A percentile compares a stretch with the other conserved stretches of the same genome.
Conservation (phyloP, 768 basidiomycete species). For the Boletus edulis region DNA sequence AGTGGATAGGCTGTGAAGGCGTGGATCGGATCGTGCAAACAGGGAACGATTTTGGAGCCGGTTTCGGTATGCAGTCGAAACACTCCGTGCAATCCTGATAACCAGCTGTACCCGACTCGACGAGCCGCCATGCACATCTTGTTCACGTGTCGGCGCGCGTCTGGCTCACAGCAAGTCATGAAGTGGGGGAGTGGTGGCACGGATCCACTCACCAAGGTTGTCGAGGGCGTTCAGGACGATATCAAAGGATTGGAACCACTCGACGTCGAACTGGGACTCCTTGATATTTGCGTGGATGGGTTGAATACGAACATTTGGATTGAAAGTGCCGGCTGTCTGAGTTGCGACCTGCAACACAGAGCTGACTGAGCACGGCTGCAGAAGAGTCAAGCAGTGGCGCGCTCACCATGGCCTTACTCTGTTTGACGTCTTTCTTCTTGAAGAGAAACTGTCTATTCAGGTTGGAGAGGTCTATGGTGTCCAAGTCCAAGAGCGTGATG, state of each 20-base stretch:
- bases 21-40: conserved; percentile 98
- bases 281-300: conserved; percentile 97
- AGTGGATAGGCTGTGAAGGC: too few species aligned
- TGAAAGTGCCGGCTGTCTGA: conserved; percentile 78
- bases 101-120: conserved; percentile 96
- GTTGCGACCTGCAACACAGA: conserved; percentile 62
- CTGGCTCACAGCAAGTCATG: conserved; percentile 36
- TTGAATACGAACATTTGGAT: conserved; percentile 81
- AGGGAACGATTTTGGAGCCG: conserved; percentile 90
- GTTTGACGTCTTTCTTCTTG: conserved; percentile 94
- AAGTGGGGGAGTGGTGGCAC: background rate
- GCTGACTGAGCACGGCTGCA: background rate
- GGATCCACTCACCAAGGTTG: conserved; percentile 73
- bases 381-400: background rate
- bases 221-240: conserved; percentile 95
- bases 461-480: too few species aligned
- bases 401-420: conserved; percentile 87
- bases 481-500: too few species aligned
- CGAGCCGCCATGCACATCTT: conserved; percentile 96
- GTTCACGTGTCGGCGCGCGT: conserved; percentile 94
- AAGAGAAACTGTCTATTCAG: conserved; percentile 97
- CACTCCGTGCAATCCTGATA: conserved; percentile 94
- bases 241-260: conserved; percentile 90
- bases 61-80: conserved; percentile 94
- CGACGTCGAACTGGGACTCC: conserved; percentile 82